Base-by-base conservation (phyloP, 23 red algal genomes). In the Chondrus crispus region DNA sequence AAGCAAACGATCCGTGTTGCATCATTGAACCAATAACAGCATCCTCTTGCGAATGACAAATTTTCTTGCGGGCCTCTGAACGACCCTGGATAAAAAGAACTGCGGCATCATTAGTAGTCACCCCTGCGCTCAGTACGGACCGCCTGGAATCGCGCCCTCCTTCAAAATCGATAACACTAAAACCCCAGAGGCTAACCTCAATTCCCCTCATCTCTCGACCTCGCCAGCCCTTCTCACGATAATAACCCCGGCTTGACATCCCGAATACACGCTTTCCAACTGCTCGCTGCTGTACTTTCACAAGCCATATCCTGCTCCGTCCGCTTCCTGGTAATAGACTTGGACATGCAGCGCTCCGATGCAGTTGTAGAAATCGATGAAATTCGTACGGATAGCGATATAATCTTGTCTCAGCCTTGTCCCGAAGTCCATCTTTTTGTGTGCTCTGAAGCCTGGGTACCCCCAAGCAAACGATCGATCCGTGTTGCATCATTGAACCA, bases 171-270 rank as follows among this genome's bases (percentile, higher is more conserved):
- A 70, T 82, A 41, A 91, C 54, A 64, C 82, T 82, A 72, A 51
- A 82, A 19, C 55, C 43, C 88, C 88, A 91, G 13, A 82, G 3
- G 35, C 81, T 19, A 14, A 52, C 88, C 5, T 76, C 41, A 36
- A 39, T 68, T 41, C 88, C 77, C n/a, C n/a, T 75, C 88, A 91
- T 37, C 73, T 80, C 33, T 91, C 88, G 29, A 91, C 75, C 18
- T 52, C 74, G 2, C 88, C 88, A n/a, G 74, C 88, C 48, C 71
- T 60, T 42, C 74, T 54, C 11, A 82, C 42, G 22, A 73, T 35
- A 22, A 81, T 57, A 41, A 76, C 35, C 26, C 37, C 71, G 10
- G 55, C 39, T 20, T 12, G 46, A 35, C 48, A 50, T 11, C n/a
- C n/a, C n/a, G n/a, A n/a, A n/a, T n/a, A n/a, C n/a, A n/a, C n/a